Percentiles rank a stretch among this genome's conserved stretches.
Evolutionary conservation across 306 rosid species (phyloP).

Genomic region (Gleditsia sinensis): DNA sequence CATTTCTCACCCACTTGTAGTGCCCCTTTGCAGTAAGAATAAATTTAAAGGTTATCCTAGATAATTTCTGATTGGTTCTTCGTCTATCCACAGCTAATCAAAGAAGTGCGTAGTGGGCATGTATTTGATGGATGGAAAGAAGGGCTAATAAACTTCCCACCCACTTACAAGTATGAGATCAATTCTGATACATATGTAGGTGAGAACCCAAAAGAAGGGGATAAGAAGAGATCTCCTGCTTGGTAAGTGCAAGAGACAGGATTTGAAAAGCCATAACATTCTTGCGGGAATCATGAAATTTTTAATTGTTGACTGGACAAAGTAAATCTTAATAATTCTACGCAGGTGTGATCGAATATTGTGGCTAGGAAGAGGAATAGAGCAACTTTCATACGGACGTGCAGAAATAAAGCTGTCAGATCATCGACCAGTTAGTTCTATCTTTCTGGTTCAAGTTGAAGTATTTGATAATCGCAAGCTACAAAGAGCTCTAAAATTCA

Average conservation of each 20-base stretch:
- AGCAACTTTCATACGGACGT: slow-evolving; percentile 65
- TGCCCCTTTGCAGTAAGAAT: too few relatives aligned
- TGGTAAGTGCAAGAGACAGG: slow-evolving; percentile 54
- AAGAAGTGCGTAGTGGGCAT: slow-evolving; percentile 63
- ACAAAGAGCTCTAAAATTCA: slow-evolving; percentile 59
- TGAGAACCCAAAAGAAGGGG: slow-evolving; percentile 71
- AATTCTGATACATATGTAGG: slow-evolving; percentile 69
- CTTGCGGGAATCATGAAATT: neutral
- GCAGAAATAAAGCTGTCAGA: slow-evolving; percentile 68
- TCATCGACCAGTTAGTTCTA: slow-evolving; percentile 83
- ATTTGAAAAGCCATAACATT: neutral
- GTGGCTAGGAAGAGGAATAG: slow-evolving; percentile 86
- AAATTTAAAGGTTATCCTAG: neutral
- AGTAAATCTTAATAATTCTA: slow-evolving; percentile 6
- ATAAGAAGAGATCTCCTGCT: slow-evolving; percentile 91
- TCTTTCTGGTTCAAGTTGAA: slow-evolving; percentile 70
- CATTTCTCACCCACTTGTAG: neutral
- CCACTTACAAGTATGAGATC: slow-evolving; percentile 84
- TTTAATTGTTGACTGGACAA: neutral
- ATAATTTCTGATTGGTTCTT: slow-evolving; percentile 15
- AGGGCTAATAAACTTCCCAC: slow-evolving; percentile 74
- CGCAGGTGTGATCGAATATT: slow-evolving; percentile 92
- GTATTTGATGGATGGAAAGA: slow-evolving; percentile 97
- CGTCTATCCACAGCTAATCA: slow-evolving; percentile 64
- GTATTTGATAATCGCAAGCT: slow-evolving; percentile 73